Conservation (phyloP, 805 yeast species). For the Sugiyamaella lignohabitans region DNA sequence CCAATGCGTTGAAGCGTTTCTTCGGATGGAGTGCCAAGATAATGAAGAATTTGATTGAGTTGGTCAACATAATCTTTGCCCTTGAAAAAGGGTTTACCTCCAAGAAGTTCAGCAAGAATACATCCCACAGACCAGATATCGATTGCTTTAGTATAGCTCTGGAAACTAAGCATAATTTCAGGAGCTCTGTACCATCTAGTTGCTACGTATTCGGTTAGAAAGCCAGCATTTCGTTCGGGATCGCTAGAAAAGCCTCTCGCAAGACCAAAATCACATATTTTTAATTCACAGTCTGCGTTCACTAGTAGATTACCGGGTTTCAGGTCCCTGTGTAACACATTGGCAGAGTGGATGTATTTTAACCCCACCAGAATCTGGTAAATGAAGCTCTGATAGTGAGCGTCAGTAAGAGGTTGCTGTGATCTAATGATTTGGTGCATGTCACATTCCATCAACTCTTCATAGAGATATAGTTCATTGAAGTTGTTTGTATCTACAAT, state of each 20-base stretch:
- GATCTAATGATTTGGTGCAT: constrained; percentile 95
- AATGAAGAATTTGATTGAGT: constrained; percentile 75
- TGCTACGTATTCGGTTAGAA: constrained; percentile 94
- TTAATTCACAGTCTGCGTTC: constrained; percentile 93
- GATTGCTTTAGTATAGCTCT: constrained; percentile 91
- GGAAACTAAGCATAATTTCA: constrained; percentile 90
- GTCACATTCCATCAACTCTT: constrained; percentile 97
- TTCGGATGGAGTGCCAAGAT: constrained; percentile 87
- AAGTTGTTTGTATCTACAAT: constrained; percentile 73
- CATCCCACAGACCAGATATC: constrained; percentile 99
- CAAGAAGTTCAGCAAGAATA: constrained; percentile 86
- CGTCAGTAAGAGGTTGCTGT: constrained; percentile 88
- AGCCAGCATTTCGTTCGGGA: constrained; percentile 84
- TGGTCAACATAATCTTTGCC: constrained; percentile 97
- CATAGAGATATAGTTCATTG: constrained; percentile 88
- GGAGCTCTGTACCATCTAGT: constrained; percentile 99
- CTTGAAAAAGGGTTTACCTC: constrained; percentile 85
- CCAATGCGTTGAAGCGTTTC: constrained; percentile 48
- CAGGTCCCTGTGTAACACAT: constrained; percentile 87
- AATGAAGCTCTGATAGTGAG: constrained; percentile 87
- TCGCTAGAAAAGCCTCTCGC: constrained; percentile 45
- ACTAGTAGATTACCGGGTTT: constrained; percentile 91
- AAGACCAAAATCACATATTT: constrained; percentile 93
- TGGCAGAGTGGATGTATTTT: constrained; percentile 79
- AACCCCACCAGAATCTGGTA: constrained; percentile 91